These are phyloP conservation scores for Chytridium lagenaria DNA, from an alignment of 371 early-diverging fungal genomes.

Conservation along the genomic window DNA sequence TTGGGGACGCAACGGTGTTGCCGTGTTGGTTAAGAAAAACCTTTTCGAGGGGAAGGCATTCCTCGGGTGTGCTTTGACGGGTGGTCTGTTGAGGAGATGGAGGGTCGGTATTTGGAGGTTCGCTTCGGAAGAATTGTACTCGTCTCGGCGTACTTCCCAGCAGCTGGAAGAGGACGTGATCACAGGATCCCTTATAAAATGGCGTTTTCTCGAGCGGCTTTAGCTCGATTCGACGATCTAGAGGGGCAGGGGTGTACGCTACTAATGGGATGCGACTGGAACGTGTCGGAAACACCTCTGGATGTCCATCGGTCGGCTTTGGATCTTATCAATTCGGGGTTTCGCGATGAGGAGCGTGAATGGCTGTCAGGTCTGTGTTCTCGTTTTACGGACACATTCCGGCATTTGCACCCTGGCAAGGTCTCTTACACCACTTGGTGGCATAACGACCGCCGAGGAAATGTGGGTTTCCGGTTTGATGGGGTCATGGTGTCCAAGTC, in stretches of 20 bases:
- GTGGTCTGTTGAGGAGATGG: too few relatives aligned
- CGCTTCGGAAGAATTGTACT: too few relatives aligned
- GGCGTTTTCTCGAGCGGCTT: conserved; percentile 9
- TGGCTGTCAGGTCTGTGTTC: neutral
- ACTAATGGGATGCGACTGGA: conserved; percentile 21
- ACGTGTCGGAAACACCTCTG: conserved; percentile 2
- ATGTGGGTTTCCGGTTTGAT: conserved; percentile 14
- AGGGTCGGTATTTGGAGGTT: too few relatives aligned
- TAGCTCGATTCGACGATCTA: neutral
- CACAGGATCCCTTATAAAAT: too few relatives aligned
- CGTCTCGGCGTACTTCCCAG: too few relatives aligned
- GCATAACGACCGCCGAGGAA: neutral
- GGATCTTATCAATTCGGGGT: neutral
- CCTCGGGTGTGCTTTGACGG: too few relatives aligned
- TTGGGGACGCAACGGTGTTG: too few relatives aligned
- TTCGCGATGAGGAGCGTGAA: conserved; percentile 18
- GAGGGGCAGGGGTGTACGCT: conserved; percentile 6
- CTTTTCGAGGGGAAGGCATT: too few relatives aligned
- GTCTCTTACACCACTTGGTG: conserved; percentile 11
- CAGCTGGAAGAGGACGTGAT: too few relatives aligned
- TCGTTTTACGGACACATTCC: conserved; percentile 15
- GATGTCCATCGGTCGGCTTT: conserved; percentile 17
- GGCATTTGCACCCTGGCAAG: neutral
- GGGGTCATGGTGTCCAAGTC: neutral
- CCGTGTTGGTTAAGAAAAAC: too few relatives aligned